phyloP scores from a whole-genome alignment of 192 early-diverging fungal genomes.

The Umbelopsis ramanniana region DNA sequence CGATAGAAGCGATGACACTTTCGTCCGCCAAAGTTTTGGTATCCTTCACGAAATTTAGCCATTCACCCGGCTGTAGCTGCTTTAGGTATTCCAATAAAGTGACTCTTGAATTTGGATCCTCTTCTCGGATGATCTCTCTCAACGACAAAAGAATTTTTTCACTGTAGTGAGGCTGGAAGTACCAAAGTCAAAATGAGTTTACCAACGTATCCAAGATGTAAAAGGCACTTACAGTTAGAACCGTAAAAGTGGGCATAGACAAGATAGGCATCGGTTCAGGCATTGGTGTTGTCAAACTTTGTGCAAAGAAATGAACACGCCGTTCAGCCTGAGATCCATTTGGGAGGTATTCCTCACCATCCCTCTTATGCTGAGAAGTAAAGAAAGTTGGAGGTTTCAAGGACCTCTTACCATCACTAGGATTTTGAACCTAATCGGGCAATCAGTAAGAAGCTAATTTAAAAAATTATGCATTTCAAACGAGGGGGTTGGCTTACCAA shows the following conservation, averaged over 20 bases:
- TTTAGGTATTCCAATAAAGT: conserved; percentile 84
- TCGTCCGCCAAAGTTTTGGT: conserved; percentile 81
- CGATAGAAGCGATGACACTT: conserved; percentile 29
- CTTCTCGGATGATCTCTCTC: conserved; percentile 83
- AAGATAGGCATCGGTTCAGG: conserved; percentile 80
- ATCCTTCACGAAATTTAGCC: conserved; percentile 92
- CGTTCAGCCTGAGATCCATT: conserved; percentile 78
- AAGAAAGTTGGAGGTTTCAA: conserved; percentile 80
- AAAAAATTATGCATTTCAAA: neutral
- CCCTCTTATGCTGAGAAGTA: conserved; percentile 38
- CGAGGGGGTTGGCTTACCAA: conserved; percentile 47
- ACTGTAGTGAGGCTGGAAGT: conserved; percentile 68
- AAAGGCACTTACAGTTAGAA: conserved; percentile 53
- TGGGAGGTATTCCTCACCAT: conserved; percentile 76
- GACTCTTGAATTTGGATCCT: conserved; percentile 77
- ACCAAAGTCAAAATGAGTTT: neutral
- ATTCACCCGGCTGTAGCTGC: conserved; percentile 79
- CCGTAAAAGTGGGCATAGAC: conserved; percentile 86
- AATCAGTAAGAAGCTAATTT: neutral
- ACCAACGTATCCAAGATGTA: neutral
- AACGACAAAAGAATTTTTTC: conserved; percentile 86
- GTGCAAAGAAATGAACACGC: conserved; percentile 85
- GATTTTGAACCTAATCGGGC: conserved; percentile 25
- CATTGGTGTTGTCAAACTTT: conserved; percentile 80
- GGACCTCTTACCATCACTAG: conserved; percentile 61